Conservation (phyloP, 768 basidiomycete genomes). For the Agrocybe chaxingu region DNA sequence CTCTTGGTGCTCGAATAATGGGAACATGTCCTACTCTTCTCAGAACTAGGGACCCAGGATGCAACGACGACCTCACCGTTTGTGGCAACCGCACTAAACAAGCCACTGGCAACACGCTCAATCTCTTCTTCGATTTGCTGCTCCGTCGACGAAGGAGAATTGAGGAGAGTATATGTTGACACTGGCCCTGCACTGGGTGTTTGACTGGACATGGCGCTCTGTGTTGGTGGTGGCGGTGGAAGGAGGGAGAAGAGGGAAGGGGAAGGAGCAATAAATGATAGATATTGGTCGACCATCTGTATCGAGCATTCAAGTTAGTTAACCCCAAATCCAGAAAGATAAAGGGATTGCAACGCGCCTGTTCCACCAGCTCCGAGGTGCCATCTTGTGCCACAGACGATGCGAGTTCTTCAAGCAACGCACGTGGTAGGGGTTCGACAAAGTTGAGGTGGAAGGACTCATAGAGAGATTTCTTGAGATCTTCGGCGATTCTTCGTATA, state of each 20-base stretch:
- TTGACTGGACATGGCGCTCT: slow-evolving; percentile 33
- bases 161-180: slow-evolving; percentile 83
- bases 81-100: slow-evolving; percentile 90
- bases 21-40: slow-evolving; percentile 73
- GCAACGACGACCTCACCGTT: slow-evolving; percentile 50
- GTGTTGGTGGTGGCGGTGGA: slow-evolving; percentile 46
- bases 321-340: slow-evolving; percentile 3
- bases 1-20: slow-evolving; percentile 89
- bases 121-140: slow-evolving; percentile 91
- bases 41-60: slow-evolving; percentile 1
- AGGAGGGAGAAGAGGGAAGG: slow-evolving; percentile 90
- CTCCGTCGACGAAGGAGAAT: slow-evolving; percentile 88
- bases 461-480: slow-evolving; percentile 86
- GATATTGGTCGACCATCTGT: slow-evolving; percentile 93
- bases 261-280: slow-evolving; percentile 94
- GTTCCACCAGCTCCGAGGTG: slow-evolving; percentile 76
- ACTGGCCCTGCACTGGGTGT: slow-evolving; percentile 28
- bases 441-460: slow-evolving; percentile 95
- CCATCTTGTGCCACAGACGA: slow-evolving; percentile 82
- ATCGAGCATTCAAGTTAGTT: slow-evolving; percentile 6
- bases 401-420: slow-evolving; percentile 91
- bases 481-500: slow-evolving; percentile 87
- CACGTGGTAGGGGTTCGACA: slow-evolving; percentile 85
- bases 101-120: slow-evolving; percentile 83
- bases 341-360: slow-evolving; percentile 41